phyloP scores from a whole-genome alignment of 331 rosid genomes.

The Ulmus americana region DNA sequence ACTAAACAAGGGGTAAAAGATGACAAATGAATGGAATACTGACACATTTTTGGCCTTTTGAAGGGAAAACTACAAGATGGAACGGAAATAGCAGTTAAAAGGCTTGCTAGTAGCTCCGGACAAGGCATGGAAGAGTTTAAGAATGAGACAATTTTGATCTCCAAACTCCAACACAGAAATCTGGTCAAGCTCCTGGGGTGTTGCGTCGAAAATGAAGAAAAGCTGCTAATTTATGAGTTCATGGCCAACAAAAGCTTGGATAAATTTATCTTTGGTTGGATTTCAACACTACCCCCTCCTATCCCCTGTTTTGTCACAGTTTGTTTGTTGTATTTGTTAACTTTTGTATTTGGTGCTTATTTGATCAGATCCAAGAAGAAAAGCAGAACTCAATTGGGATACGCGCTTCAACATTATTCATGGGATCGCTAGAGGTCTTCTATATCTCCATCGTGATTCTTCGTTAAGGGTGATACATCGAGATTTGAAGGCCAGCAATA shows the following conservation, averaged over 20 bases:
- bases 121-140: constrained; percentile 18
- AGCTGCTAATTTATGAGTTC: constrained; percentile 9
- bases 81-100: constrained; percentile 15
- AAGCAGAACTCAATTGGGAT: too few relatives aligned
- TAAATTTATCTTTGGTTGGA: constrained; percentile 1
- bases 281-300: not conserved
- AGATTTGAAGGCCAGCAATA: too few relatives aligned
- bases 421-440: too few relatives aligned
- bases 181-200: constrained; percentile 20
- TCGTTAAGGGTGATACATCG: too few relatives aligned
- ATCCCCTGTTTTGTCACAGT: not conserved
- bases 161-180: constrained; percentile 22
- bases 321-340: not conserved
- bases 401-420: too few relatives aligned
- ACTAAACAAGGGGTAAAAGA: too few relatives aligned
- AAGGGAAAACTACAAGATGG: constrained; percentile 13
- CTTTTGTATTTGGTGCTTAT: not conserved
- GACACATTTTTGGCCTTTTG: not conserved
- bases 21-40: not conserved
- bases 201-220: constrained; percentile 1
- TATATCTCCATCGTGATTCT: too few relatives aligned
- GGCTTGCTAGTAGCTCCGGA: constrained; percentile 15
- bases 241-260: constrained; percentile 17
- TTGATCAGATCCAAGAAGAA: too few relatives aligned
- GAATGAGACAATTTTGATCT: constrained; percentile 8